Evolutionary conservation across 495 filamentous ascomycete species (phyloP), one percentile per base, ranked within the genome.

Genomic region (Cenococcum geophilum): DNA sequence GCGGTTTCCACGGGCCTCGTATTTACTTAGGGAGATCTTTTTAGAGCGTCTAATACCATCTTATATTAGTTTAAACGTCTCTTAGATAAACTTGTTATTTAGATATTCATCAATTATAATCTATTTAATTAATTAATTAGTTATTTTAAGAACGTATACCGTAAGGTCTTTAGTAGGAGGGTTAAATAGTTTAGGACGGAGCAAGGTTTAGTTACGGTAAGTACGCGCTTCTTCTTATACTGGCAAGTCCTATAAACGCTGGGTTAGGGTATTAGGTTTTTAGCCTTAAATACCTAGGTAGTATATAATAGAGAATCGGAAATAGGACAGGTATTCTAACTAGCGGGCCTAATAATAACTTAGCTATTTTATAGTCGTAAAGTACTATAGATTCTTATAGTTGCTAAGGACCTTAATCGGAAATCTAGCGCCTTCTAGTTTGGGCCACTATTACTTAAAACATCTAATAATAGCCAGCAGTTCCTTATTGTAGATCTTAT

Each of bases 401-500:
- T 45, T 18, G 18, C 40, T 45, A 14, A 45, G 40, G 11, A 45
- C 40, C 40, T 45, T 14, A 18, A 45, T 45, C 40, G 40, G 40
- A 14, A 45, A 45, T 14, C 12, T 18, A 18, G 54, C 54, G 4
- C 40, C 48, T 51, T 51, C 20, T 18, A 51, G 48, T 51, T 60
- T 21, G n/a, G 48, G 50, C 3, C 32, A 12, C 50, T 23, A 60
- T 36, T 60, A 6, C 22, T 60, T 43, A 54, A 76, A 64, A 43
- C 55, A 68, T 22, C 42, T 23, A 32, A 76, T 65, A 43, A 76
- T 76, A 14, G 64, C 65, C 20, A 76, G 69, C 22, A 76, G 64
- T 65, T 76, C 71, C 58, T 76, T 74, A 55, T 72, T 59, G 57
- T 69, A 62, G 35, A 71, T 72, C 22, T 69, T 22, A 58, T 72